Base-by-base conservation (phyloP, 1,284 basidiomycete species). In the Tremellales sp. region DNA sequence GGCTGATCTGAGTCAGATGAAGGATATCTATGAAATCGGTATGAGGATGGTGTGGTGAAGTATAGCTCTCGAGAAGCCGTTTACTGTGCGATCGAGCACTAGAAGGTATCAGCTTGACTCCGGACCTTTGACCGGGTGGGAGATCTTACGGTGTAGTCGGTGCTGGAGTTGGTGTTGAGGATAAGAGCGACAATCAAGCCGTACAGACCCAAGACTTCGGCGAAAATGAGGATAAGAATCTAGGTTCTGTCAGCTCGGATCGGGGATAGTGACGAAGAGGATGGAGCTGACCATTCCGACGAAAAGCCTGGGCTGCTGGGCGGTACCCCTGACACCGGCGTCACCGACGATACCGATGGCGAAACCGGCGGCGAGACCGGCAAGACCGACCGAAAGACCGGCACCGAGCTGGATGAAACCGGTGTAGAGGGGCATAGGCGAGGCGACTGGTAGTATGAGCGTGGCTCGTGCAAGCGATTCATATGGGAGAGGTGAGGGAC, bases 281-380 rank as follows among this genome's bases (percentile, higher is more conserved):
- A 24, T 23, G 2, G 13, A 10, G 58, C 66, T 55, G 37, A 68
- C 66, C 70, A 73, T 73, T 52, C 70, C 89, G 65, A 97, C 93
- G 76, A 91, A 97, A 57, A 97, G 79, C 67, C 89, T 81, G 41
- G 90, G 89, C 77, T 97, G 91, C 72, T 94, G 87, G 48, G 87
- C 86, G 52, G 87, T 89, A 50, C 87, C 87, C 53, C 90, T 80
- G 36, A 92, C 89, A 80, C 90, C 89, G 55, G 93, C 88, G 72
- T 97, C 90, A 73, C 94, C 91, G 51, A 97, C 93, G 68, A 97
- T 89, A 57, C 93, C 89, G 64, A 93, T 90, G 15, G 89, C 89
- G 69, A 89, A 90, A 43, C 89, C 90, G 48, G 89, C 89, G 15
- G 89, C 88, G 35, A 93, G 81, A 78, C 89, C 89, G 27, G 89